A percentile compares a stretch with the other conserved stretches of the same genome.
phyloP scores from a whole-genome alignment of 768 basidiomycete species.

The Baorangia bicolor region DNA sequence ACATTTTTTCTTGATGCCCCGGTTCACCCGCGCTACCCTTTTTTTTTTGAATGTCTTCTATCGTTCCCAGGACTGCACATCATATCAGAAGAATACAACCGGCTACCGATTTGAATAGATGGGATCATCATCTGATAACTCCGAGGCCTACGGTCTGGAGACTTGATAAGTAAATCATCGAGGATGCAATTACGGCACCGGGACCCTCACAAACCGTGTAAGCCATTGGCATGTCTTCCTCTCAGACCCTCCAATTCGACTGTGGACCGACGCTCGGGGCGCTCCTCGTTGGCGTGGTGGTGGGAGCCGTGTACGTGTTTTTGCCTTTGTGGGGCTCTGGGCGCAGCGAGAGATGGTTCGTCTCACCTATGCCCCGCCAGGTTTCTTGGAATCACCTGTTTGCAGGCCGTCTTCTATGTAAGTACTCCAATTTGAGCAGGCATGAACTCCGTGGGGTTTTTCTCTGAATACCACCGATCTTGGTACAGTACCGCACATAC shows the following conservation, averaged over 20 bases:
- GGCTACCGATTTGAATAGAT: too few species aligned
- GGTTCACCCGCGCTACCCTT: too few species aligned
- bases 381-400: slow-evolving; percentile 2
- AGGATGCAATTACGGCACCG: too few species aligned
- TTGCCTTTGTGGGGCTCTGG: neutral
- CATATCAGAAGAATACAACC: too few species aligned
- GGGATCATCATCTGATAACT: too few species aligned
- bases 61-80: too few species aligned
- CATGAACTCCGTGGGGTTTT: neutral
- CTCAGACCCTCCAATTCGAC: neutral
- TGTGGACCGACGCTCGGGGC: slow-evolving; percentile 1
- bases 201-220: neutral
- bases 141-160: too few species aligned
- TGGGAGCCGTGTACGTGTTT: neutral
- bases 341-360: neutral
- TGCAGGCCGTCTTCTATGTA: neutral
- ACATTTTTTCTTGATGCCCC: too few species aligned
- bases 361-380: neutral
- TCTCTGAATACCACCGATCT: neutral
- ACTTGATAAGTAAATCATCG: too few species aligned
- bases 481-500: neutral
- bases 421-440: neutral
- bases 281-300: neutral
- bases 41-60: too few species aligned
- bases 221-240: neutral